These are phyloP conservation scores for Pseudodiploospora longispora DNA, from an alignment of 2,329 filamentous ascomycete genomes.

Conservation along the genomic window DNA sequence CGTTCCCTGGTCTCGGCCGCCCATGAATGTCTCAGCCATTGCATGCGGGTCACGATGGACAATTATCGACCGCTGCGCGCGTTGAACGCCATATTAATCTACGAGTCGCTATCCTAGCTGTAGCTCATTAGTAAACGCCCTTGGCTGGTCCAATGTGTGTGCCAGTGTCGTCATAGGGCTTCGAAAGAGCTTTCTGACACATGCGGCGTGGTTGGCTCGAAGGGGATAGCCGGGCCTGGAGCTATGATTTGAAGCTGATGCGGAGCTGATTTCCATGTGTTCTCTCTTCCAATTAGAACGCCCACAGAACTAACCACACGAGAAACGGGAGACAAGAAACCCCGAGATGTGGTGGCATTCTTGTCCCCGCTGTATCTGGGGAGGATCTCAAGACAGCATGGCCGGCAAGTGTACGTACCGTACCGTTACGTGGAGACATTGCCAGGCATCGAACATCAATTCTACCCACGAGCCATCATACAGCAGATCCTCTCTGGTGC, in stretches of 20 bases:
- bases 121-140: too few species aligned
- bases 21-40: background rate
- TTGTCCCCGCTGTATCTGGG: background rate
- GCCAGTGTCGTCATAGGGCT: slow-evolving; percentile 1
- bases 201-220: background rate
- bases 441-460: background rate
- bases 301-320: too few species aligned
- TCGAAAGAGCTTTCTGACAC: background rate
- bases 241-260: background rate
- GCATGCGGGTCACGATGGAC: slow-evolving; percentile 1
- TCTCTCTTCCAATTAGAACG: too few species aligned
- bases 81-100: background rate
- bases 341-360: background rate
- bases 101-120: too few species aligned
- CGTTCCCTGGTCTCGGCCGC: too few species aligned
- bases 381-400: too few species aligned
- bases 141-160: too few species aligned
- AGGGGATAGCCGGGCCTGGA: background rate
- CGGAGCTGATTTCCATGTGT: too few species aligned
- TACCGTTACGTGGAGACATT: too few species aligned
- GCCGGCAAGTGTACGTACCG: too few species aligned
- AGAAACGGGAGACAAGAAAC: too few species aligned
- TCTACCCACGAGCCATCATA: background rate
- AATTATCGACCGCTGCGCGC: background rate
- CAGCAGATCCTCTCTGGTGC: background rate